Evolutionary conservation across 805 yeast species (phyloP), one percentile per base, ranked within the genome.

Genomic region (Zygoascus tannicola): DNA sequence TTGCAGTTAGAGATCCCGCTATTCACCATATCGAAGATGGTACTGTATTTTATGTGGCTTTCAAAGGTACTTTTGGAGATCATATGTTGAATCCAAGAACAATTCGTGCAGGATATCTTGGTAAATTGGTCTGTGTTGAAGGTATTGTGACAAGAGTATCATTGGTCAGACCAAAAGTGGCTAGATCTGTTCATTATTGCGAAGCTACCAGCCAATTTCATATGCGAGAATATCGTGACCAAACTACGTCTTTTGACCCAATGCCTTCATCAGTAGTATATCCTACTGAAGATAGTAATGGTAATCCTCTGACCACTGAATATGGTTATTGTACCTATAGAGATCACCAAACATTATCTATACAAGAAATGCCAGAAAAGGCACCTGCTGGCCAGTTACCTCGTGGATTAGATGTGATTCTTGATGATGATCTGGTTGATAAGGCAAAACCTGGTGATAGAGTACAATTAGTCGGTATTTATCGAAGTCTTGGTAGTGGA

Each of bases 301-400:
- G 97, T 4, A 81, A 88, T 64, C 85, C 85, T 54, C 67, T 92
- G 51, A 72, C 76, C 16, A 88, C 96, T 0, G 97, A 92, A 62
- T 92, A 85, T 57, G 98, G 98, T 1, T 83, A 80, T 58, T 81
- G 88, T 5, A 86, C 94, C 22, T 92, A 85, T 62, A 73, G 90
- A 55, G 98, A 92, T 64, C 96, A 90, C 61, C 98, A 92, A 65
- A 82, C 86, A 33, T 74, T 92, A 32, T 77, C 96, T 0, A 81
- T 92, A 32, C 98, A 92, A 63, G 98, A 92, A 67, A 85, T 92
- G 85, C 97, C 98, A 1, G 97, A 92, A 66, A 73, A 81, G 50
- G 96, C 97, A 1, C 98, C 97, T 14, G 94, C 97, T 0, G 98
- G 98, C 45, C 97, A 90, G 66, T 71, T 92, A 50, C 98, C 98